A percentile compares a stretch with the other conserved stretches of the same genome.
phyloP scores from a whole-genome alignment of 2,329 filamentous ascomycete species.

The Talaromyces piceae region DNA sequence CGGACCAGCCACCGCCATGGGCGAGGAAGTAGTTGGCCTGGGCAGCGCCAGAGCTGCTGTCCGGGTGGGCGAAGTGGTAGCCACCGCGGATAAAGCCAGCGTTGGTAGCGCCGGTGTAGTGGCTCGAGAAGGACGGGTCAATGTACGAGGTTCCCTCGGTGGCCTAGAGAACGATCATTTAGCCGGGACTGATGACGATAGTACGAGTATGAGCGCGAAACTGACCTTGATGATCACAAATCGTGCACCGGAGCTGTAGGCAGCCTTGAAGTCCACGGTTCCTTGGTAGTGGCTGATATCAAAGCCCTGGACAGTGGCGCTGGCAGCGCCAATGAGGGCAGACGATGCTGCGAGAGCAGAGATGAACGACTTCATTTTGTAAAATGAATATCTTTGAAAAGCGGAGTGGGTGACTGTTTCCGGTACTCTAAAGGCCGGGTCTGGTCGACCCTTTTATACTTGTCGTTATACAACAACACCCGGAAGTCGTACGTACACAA shows the following conservation, averaged over 20 bases:
- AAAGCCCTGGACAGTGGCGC: constrained; percentile 23
- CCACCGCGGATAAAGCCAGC: constrained; percentile 49
- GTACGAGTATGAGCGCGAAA: no score
- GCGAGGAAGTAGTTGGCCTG: constrained; percentile 48
- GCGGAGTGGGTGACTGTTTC: neutral
- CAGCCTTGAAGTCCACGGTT: constrained; percentile 21
- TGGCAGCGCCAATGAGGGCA: constrained; percentile 11
- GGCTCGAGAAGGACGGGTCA: constrained; percentile 40
- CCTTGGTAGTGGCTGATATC: constrained; percentile 26
- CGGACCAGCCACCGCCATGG: constrained; percentile 49
- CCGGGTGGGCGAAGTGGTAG: constrained; percentile 50
- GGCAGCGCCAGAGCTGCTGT: constrained; percentile 34
- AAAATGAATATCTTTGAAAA: neutral
- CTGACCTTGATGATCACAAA: constrained; percentile 29
- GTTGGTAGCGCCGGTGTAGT: constrained; percentile 45
- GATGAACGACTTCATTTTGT: constrained; percentile 3
- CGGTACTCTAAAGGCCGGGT: neutral
- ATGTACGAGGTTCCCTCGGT: constrained; percentile 46
- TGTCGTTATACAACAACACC: neutral
- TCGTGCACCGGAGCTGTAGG: constrained; percentile 22
- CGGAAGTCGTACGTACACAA: no score
- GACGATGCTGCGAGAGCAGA: constrained; percentile 4
- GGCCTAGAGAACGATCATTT: constrained; percentile 30
- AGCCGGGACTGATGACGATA: neutral
- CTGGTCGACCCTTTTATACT: neutral